These are phyloP conservation scores for Aspergillus cejpii DNA, from an alignment of 2,329 filamentous ascomycete species.

Conservation along the genomic window DNA sequence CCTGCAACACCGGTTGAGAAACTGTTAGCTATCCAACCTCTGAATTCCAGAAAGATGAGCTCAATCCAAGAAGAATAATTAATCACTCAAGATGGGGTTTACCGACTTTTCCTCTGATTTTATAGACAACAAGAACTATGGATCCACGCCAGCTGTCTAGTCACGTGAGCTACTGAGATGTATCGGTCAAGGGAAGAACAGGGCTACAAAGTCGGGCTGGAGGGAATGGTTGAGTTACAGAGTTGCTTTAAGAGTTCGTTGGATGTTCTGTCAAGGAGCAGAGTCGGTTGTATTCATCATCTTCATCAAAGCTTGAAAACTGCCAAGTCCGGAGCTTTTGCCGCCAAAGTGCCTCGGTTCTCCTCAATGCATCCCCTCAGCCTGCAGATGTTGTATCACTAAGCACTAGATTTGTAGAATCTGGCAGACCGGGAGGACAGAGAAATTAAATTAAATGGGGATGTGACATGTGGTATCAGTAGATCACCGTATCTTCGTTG, in stretches of 20 bases:
- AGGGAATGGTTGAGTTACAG: background rate
- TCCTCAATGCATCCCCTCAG: background rate
- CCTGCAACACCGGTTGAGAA: background rate
- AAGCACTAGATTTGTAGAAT: background rate
- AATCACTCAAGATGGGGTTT: background rate
- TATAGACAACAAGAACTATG: slow-evolving; percentile 9
- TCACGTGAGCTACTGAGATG: slow-evolving; percentile 14
- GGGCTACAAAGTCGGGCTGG: slow-evolving; percentile 4
- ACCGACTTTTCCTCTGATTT: slow-evolving; percentile 5
- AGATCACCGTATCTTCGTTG: slow-evolving; percentile 86
- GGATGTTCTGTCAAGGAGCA: background rate
- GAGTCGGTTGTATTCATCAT: background rate
- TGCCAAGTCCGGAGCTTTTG: background rate
- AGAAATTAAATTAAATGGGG: background rate
- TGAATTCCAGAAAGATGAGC: background rate
- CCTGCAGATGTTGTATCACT: background rate
- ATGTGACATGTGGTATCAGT: slow-evolving; percentile 45
- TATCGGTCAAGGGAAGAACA: slow-evolving; percentile 2
- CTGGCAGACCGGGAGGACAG: background rate
- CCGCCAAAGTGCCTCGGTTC: background rate
- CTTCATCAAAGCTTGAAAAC: background rate
- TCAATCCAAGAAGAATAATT: background rate
- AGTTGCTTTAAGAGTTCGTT: background rate
- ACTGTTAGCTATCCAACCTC: background rate
- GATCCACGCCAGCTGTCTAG: slow-evolving; percentile 12